A percentile compares a stretch with the other conserved stretches of the same genome.
phyloP scores from a whole-genome alignment of 192 early-diverging fungal genomes.

The Linderina pennispora region DNA sequence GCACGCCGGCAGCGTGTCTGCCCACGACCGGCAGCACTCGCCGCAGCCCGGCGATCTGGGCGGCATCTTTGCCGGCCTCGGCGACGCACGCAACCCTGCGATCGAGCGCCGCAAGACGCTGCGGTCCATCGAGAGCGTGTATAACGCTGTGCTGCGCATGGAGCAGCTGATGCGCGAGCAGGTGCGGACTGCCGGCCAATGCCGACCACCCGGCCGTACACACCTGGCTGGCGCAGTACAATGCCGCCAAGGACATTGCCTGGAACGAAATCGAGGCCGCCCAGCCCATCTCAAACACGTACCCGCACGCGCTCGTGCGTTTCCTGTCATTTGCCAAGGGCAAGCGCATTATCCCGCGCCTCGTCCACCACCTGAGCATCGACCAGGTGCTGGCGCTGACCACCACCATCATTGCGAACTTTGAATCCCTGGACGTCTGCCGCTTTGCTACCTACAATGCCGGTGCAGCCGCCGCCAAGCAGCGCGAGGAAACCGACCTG shows the following conservation, averaged over 20 bases:
- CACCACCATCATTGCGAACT: conserved; percentile 69
- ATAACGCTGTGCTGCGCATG: conserved; percentile 67
- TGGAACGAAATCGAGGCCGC: conserved; percentile 38
- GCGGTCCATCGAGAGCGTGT: conserved; percentile 73
- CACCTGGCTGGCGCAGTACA: conserved; percentile 22
- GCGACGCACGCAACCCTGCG: conserved; percentile 49
- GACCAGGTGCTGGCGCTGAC: conserved; percentile 77
- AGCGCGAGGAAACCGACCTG: conserved; percentile 68
- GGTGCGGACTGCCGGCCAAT: conserved; percentile 30
- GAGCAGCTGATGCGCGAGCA: conserved; percentile 79
- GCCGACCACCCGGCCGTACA: conserved; percentile 26
- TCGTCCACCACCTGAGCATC: conserved; percentile 65
- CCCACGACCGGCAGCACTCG: conserved; percentile 20
- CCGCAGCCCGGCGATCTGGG: conserved; percentile 19
- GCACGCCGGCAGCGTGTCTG: conserved; percentile 24
- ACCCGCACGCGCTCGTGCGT: conserved; percentile 83
- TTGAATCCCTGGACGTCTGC: conserved; percentile 67
- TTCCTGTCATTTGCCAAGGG: conserved; percentile 86
- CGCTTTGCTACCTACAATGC: conserved; percentile 34
- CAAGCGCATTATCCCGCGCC: conserved; percentile 79
- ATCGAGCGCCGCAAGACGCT: conserved; percentile 52
- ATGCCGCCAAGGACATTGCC: conserved; percentile 21
- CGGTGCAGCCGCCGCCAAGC: conserved; percentile 12
- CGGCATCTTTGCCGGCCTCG: conserved; percentile 20
- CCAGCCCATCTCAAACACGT: conserved; percentile 44